Percentiles rank a stretch among this genome's conserved stretches.
Conservation (phyloP, 139 green algal species). For the Edaphochlamys debaryana region DNA sequence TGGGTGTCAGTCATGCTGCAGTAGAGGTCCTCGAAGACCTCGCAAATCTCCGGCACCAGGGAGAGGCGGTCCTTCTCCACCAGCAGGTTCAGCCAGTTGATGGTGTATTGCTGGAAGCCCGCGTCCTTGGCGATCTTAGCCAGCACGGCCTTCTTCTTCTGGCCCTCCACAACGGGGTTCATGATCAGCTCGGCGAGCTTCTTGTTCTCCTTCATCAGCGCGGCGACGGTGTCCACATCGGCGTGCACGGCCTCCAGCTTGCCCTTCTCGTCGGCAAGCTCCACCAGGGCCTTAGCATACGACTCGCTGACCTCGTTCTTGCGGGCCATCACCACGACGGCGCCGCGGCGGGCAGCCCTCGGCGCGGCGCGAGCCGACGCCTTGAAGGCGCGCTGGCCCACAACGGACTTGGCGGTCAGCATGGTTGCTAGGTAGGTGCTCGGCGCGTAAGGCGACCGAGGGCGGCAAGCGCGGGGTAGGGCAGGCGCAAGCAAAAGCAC, state of each 20-base stretch:
- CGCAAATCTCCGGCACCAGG: conserved; percentile 86
- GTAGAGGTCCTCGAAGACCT: conserved; percentile 95
- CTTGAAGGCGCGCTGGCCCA: conserved; percentile 37
- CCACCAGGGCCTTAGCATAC: conserved; percentile 96
- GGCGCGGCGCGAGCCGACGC: conserved; percentile 29
- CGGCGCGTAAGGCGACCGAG: conserved; percentile 14
- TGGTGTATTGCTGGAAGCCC: conserved; percentile 78
- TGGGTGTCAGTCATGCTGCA: conserved; percentile 97
- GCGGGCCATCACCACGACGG: conserved; percentile 30
- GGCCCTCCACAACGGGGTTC: conserved; percentile 85
- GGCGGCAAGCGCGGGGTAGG: background rate
- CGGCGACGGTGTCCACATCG: conserved; percentile 78
- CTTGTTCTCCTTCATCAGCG: conserved; percentile 75
- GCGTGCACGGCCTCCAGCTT: conserved; percentile 89
- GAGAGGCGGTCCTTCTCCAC: conserved; percentile 91
- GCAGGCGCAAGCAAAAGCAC: background rate
- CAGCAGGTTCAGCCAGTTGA: conserved; percentile 97
- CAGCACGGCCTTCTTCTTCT: conserved; percentile 94
- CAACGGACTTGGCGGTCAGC: conserved; percentile 36
- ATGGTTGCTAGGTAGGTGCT: conserved; percentile 10
- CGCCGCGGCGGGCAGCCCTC: conserved; percentile 6
- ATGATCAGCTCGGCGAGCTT: conserved; percentile 83
- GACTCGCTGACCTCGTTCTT: conserved; percentile 67
- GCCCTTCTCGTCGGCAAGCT: conserved; percentile 87
- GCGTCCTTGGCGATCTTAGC: conserved; percentile 85